Conservation (phyloP, 1,284 basidiomycete species). For the Vanrija sp. region DNA sequence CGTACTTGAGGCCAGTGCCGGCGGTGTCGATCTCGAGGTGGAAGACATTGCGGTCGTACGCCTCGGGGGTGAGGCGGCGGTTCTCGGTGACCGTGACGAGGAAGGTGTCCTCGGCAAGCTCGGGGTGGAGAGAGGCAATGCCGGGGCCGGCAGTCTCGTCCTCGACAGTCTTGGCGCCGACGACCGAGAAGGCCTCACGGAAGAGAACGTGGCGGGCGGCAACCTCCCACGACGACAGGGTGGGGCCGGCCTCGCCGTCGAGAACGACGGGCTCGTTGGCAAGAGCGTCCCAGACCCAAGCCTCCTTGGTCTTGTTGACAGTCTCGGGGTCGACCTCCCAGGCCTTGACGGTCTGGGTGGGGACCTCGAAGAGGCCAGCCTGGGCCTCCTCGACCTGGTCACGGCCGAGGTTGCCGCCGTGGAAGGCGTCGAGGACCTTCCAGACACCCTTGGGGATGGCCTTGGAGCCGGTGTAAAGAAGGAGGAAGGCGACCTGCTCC, state of each 20-base stretch:
- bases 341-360: conserved; percentile 14
- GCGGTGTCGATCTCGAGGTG: conserved; percentile 93
- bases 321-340: conserved; percentile 44
- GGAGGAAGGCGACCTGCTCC: conserved; percentile 49
- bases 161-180: conserved; percentile 48
- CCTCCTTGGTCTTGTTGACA: conserved; percentile 37
- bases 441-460: conserved; percentile 40
- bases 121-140: conserved; percentile 73
- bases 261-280: conserved; percentile 38
- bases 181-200: conserved; percentile 64
- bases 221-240: conserved; percentile 64
- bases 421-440: conserved; percentile 47
- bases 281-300: conserved; percentile 48
- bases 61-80: conserved; percentile 84
- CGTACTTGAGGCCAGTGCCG: conserved; percentile 91
- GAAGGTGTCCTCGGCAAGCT: conserved; percentile 83
- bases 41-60: conserved; percentile 98
- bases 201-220: conserved; percentile 87
- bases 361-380: conserved; percentile 40
- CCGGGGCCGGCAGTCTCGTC: conserved; percentile 38
- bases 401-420: conserved; percentile 41
- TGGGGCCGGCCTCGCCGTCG: conserved; percentile 38
- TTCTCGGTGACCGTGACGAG: conserved; percentile 92
- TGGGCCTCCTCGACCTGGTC: conserved; percentile 47
- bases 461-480: conserved; percentile 47